Evolutionary conservation across 352 stramenopile genomes (phyloP).

Genomic region (Phytopythium cucurbitacearum): DNA sequence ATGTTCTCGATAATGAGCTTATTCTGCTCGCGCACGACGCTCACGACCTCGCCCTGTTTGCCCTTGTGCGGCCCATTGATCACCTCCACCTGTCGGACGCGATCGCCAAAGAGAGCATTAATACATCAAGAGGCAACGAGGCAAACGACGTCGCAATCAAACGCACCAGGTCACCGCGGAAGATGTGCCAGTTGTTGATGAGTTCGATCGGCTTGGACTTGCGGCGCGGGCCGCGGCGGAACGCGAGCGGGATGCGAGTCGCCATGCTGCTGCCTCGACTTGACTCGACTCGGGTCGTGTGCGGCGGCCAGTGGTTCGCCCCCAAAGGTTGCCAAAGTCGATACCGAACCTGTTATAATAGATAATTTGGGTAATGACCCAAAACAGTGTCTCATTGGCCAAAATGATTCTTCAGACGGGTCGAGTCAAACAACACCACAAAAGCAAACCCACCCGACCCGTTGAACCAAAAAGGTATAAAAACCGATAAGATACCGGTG

Average conservation of each 20-base stretch:
- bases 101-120: background rate
- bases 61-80: slow-evolving; percentile 80
- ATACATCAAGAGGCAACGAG: no score
- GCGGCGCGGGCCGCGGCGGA: slow-evolving; percentile 67
- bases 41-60: slow-evolving; percentile 71
- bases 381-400: slow-evolving; percentile 8
- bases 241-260: slow-evolving; percentile 73
- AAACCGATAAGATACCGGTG: background rate
- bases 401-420: slow-evolving; percentile 6
- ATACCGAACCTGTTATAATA: no score
- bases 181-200: slow-evolving; percentile 81
- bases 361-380: slow-evolving; percentile 7
- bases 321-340: no score
- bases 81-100: slow-evolving; percentile 55
- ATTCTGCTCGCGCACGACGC: slow-evolving; percentile 76
- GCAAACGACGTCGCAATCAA: background rate
- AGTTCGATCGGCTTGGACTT: slow-evolving; percentile 77
- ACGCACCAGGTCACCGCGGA: slow-evolving; percentile 67
- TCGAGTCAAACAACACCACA: no score
- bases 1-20: slow-evolving; percentile 82
- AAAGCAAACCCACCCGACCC: no score
- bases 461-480: no score
- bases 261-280: slow-evolving; percentile 39
- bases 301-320: no score
- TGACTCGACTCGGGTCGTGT: background rate